Conservation (phyloP, 2,329 filamentous ascomycete species). For the Fusarium napiforme region DNA sequence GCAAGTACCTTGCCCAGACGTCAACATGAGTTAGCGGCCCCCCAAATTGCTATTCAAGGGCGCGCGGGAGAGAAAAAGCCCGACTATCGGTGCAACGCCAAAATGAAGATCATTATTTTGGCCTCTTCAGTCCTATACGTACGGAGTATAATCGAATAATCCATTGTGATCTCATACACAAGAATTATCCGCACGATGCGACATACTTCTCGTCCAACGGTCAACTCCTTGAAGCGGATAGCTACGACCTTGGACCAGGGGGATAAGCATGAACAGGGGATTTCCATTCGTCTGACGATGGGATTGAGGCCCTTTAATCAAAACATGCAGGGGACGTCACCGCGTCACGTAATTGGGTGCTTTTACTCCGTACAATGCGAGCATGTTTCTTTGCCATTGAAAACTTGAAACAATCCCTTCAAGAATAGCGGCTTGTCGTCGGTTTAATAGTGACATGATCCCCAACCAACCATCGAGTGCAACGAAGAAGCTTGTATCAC, state of each 20-base stretch:
- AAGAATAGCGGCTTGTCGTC: neutral
- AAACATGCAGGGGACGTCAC: slow-evolving; percentile 27
- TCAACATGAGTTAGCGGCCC: neutral
- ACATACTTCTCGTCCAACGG: neutral
- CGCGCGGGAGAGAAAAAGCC: neutral
- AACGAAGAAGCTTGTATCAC: neutral
- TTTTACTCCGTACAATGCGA: neutral
- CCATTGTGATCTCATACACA: too few species aligned
- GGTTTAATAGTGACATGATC: neutral
- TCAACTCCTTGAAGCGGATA: neutral
- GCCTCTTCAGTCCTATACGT: neutral
- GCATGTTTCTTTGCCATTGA: neutral
- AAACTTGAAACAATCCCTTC: neutral
- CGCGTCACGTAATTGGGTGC: neutral
- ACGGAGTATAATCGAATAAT: neutral
- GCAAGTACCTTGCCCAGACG: slow-evolving; percentile 14
- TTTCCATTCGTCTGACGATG: slow-evolving; percentile 27
- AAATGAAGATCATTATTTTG: neutral
- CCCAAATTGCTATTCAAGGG: neutral
- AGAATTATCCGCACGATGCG: neutral
- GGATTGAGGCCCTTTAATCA: slow-evolving; percentile 41
- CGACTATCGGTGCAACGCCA: neutral
- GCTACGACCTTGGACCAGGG: slow-evolving; percentile 17
- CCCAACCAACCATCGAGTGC: neutral
- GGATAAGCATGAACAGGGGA: slow-evolving; percentile 20